Evolutionary conservation across 139 green algal species (phyloP), one percentile per base, ranked within the genome.

Genomic region (Chlorella sp.): DNA sequence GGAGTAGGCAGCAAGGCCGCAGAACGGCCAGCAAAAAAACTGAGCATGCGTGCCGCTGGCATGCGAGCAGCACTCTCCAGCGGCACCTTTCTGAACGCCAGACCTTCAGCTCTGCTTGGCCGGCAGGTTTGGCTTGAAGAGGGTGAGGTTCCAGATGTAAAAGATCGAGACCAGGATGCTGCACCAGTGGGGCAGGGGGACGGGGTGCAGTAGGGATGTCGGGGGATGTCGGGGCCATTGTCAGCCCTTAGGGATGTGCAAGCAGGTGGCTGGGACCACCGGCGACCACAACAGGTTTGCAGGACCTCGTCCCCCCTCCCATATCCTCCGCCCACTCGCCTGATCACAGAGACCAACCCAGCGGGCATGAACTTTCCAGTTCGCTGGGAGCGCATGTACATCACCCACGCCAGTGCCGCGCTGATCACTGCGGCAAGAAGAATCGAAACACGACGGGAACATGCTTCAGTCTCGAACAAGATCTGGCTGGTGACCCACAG

Each of bases 321-420:
- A n/a, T n/a, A n/a, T n/a, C n/a, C n/a, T n/a, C n/a, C n/a, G n/a
- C n/a, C 21, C n/a, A 8, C 56, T 23, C 60, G 71, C 72, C 72
- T 78, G 6, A 78, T 60, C 5, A 3, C 50, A 1, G 60, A 33
- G 25, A 78, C 72, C 33, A 78, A 9, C 36, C 72, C 72, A 6
- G 72, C 72, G 19, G 72, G 72, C 60, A 78, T 71, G 25, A 78
- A 8, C 61, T 71, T 78, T 21, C 61, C 42, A 6, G 72, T 78
- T 8, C 72, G 72, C 1, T 12, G 33, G 61, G 43, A 78, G 38
- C 72, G 72, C 72, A 72, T 60, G 51, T 61, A 71, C 72, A 78
- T 78, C 21, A 71, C 35, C 11, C 53, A 71, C 2, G 72, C 40
- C 60, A 78, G 60, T 11, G 27, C 36, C 7, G 40, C 50, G 45